Conservation (phyloP, 75 land plant species). For the Larix kaempferi region DNA sequence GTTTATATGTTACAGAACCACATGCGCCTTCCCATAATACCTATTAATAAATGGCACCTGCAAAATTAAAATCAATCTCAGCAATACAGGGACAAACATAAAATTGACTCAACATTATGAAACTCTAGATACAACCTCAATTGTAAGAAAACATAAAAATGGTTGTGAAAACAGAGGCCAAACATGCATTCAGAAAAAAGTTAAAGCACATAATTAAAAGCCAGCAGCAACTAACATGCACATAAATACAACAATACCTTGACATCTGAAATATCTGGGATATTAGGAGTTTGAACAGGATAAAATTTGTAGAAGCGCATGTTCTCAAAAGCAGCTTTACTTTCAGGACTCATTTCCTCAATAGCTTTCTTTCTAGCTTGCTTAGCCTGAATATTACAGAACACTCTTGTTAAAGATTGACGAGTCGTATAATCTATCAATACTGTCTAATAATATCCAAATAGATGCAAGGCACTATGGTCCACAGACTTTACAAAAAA, state of each 20-base stretch:
- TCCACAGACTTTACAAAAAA: too few relatives aligned
- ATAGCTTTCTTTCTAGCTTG: constrained; percentile 79
- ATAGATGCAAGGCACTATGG: neutral
- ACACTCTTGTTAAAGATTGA: neutral
- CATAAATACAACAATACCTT: constrained; percentile 48
- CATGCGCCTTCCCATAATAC: constrained; percentile 90
- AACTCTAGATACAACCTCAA: neutral
- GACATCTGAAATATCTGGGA: constrained; percentile 75
- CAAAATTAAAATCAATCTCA: constrained; percentile 11
- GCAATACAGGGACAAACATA: too few relatives aligned
- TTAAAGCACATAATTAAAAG: constrained; percentile 1
- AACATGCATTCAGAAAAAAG: neutral
- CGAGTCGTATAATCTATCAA: neutral
- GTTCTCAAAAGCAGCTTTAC: constrained; percentile 60
- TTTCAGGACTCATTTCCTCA: constrained; percentile 83
- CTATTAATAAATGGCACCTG: constrained; percentile 90
- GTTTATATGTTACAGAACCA: constrained; percentile 25
- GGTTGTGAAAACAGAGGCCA: neutral
- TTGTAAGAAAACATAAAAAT: neutral
- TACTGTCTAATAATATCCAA: neutral
- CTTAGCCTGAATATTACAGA: constrained; percentile 47
- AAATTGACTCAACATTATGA: too few relatives aligned
- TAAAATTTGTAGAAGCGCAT: constrained; percentile 95
- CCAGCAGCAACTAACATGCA: neutral
- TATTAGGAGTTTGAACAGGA: constrained; percentile 62